These are phyloP conservation scores for Viridothelium virens DNA, from an alignment of 495 filamentous ascomycete genomes.

Conservation along the genomic window DNA sequence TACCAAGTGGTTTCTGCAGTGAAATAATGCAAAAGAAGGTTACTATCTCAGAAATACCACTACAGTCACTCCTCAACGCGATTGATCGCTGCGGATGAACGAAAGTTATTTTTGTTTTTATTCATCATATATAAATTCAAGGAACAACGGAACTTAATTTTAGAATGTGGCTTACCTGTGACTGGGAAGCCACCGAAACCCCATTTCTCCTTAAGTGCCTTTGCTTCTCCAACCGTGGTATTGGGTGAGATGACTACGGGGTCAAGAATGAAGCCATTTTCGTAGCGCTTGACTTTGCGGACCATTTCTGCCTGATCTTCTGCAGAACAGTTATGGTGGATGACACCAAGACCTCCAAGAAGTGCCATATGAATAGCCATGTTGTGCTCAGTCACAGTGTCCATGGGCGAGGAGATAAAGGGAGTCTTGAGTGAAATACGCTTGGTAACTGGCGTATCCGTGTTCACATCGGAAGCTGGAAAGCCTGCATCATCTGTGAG, in stretches of 20 bases:
- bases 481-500: constrained; percentile 50
- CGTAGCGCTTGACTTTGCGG: constrained; percentile 95
- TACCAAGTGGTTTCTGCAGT: neutral
- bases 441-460: constrained; percentile 90
- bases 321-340: constrained; percentile 97
- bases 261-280: constrained; percentile 98
- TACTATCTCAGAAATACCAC: constrained; percentile 29
- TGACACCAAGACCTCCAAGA: constrained; percentile 90
- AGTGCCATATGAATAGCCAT: constrained; percentile 99
- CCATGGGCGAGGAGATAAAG: constrained; percentile 95
- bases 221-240: constrained; percentile 86
- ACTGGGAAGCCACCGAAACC: constrained; percentile 98
- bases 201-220: constrained; percentile 91
- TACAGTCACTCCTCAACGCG: constrained; percentile 67
- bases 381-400: constrained; percentile 96
- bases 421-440: constrained; percentile 89
- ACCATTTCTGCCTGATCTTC: constrained; percentile 98
- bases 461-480: constrained; percentile 76
- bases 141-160: constrained; percentile 12
- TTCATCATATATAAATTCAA: constrained; percentile 55
- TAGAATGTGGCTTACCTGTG: constrained; percentile 67
- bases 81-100: constrained; percentile 95
- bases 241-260: constrained; percentile 83
- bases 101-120: constrained; percentile 86
- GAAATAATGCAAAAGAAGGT: neutral